Conservation (phyloP, 768 basidiomycete genomes). For the Neoboletus subvelutipes region DNA sequence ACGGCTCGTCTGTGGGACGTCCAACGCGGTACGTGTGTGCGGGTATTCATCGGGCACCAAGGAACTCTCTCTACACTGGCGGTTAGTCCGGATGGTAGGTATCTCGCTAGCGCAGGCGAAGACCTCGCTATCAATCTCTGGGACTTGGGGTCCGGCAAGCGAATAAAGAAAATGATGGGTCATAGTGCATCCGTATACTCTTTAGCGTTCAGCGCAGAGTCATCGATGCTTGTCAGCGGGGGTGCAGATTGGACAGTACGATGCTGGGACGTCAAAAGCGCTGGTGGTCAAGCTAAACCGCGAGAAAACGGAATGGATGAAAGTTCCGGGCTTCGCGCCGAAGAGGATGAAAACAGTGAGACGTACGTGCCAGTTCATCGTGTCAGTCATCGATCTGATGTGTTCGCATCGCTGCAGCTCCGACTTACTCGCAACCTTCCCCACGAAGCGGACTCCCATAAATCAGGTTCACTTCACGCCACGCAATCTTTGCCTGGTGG, state of each 20-base stretch:
- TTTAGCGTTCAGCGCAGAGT: conserved; percentile 89
- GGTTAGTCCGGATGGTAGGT: conserved; percentile 90
- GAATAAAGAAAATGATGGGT: conserved; percentile 95
- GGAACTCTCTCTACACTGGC: conserved; percentile 84
- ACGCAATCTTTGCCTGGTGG: conserved; percentile 88
- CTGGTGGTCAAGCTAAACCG: conserved; percentile 64
- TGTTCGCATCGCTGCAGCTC: conserved; percentile 44
- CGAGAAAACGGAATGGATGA: conserved; percentile 53
- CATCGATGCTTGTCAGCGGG: conserved; percentile 86
- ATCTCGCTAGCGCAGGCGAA: conserved; percentile 89
- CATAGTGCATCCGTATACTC: conserved; percentile 89
- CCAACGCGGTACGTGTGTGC: conserved; percentile 90
- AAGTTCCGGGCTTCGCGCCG: conserved; percentile 31
- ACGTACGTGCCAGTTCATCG: conserved; percentile 53
- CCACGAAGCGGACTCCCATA: conserved; percentile 94
- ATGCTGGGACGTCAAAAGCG: conserved; percentile 93
- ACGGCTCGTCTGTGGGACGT: conserved; percentile 98
- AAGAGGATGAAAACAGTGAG: conserved; percentile 57
- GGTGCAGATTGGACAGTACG: conserved; percentile 94
- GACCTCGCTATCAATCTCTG: conserved; percentile 94
- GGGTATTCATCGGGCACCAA: conserved; percentile 95
- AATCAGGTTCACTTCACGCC: conserved; percentile 92
- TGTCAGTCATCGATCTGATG: background rate
- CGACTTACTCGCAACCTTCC: conserved; percentile 87
- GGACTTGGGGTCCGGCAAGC: conserved; percentile 93